Evolutionary conservation across 2,329 filamentous ascomycete species (phyloP).

Genomic region (Xenosphaeropsis pyriputrescens): DNA sequence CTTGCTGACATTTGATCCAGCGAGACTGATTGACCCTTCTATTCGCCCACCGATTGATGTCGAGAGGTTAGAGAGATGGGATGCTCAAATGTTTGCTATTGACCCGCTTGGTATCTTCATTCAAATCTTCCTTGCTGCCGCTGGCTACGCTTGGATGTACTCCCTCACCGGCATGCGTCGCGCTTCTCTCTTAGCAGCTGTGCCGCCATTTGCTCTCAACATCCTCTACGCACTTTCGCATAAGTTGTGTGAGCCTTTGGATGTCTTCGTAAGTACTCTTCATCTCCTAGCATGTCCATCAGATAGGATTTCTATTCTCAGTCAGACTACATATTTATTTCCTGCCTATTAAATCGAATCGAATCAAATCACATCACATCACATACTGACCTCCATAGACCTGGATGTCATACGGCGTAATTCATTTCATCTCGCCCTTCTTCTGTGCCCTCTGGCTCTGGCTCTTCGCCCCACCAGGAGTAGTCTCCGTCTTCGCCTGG

Average conservation of each 20-base stretch:
- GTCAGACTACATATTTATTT: too few species aligned
- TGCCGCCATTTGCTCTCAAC: constrained; percentile 31
- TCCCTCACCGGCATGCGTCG: constrained; percentile 11
- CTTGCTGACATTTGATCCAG: constrained; percentile 5
- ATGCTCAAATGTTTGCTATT: constrained; percentile 11
- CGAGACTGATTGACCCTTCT: constrained; percentile 13
- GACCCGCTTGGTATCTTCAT: constrained; percentile 8
- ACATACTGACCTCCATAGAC: constrained; percentile 25
- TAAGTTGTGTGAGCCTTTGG: constrained; percentile 19
- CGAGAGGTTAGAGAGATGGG: constrained; percentile 11
- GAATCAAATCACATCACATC: constrained; percentile 49
- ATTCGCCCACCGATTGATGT: constrained; percentile 13
- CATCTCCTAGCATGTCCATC: too few species aligned
- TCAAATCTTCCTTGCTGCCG: constrained; percentile 8
- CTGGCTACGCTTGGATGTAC: constrained; percentile 14
- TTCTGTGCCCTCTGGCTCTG: constrained; percentile 69
- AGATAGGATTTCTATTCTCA: too few species aligned
- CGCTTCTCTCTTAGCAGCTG: constrained; percentile 10
- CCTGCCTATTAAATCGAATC: too few species aligned
- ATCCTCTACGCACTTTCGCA: constrained; percentile 81
- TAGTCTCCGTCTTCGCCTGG: constrained; percentile 68
- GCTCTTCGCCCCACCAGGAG: constrained; percentile 74
- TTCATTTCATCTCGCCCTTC: constrained; percentile 75
- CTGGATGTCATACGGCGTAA: constrained; percentile 88
- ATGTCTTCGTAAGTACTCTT: too few species aligned